Conservation (phyloP, 2,329 filamentous ascomycete genomes). For the Colletotrichum tamarilloi region DNA sequence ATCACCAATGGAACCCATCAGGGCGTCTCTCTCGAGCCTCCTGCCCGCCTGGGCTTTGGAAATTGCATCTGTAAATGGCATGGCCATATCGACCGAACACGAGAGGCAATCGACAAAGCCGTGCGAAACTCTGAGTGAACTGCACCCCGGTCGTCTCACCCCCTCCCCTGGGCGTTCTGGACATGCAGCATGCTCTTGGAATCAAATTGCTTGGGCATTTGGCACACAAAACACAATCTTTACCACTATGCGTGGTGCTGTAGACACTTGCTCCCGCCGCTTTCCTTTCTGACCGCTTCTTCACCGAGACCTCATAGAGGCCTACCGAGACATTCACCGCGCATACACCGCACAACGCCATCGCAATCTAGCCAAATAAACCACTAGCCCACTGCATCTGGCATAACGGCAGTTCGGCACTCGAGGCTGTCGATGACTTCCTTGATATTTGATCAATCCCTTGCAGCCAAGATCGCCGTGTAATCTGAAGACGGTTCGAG, state of each 20-base stretch:
- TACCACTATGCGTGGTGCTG: background rate
- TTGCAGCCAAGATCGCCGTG: constrained; percentile 22
- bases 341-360: constrained; percentile 4
- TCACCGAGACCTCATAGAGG: constrained; percentile 18
- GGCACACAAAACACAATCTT: background rate
- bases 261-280: background rate
- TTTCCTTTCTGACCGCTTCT: constrained; percentile 3
- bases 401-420: constrained; percentile 4
- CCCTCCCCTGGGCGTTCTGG: background rate
- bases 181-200: background rate
- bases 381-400: background rate
- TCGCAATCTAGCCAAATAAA: constrained; percentile 4
- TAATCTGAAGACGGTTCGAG: background rate
- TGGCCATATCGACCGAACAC: constrained; percentile 29
- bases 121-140: background rate
- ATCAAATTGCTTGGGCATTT: background rate
- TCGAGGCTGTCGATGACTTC: background rate
- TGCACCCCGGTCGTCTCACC: background rate
- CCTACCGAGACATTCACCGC: background rate
- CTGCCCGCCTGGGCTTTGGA: constrained; percentile 18
- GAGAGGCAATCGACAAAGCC: constrained; percentile 20
- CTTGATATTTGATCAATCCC: constrained; percentile 16
- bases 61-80: constrained; percentile 35
- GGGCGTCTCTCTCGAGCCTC: constrained; percentile 8
- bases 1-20: constrained; percentile 21